phyloP scores from a whole-genome alignment of 352 stramenopile species.

The Pythium apleroticum region DNA sequence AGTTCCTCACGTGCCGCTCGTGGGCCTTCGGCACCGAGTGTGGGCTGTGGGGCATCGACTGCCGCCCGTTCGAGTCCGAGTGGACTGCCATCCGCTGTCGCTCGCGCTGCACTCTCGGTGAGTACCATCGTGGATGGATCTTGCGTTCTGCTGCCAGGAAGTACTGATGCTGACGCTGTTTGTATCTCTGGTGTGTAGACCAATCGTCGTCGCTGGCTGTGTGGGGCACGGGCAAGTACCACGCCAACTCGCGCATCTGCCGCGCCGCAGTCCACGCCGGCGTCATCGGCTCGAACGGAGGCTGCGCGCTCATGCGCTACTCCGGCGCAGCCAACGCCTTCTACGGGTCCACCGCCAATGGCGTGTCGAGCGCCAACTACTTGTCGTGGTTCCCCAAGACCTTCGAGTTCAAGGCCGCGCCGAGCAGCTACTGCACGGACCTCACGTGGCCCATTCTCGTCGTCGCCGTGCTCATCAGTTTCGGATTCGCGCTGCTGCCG shows the following conservation, averaged over 20 bases:
- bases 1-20: constrained; percentile 65
- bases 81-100: constrained; percentile 60
- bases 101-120: constrained; percentile 63
- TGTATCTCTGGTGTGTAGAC: constrained; percentile 36
- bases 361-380: constrained; percentile 50
- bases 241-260: constrained; percentile 78
- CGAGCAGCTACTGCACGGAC: constrained; percentile 63
- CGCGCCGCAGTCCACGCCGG: constrained; percentile 76
- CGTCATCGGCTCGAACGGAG: constrained; percentile 63
- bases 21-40: constrained; percentile 68
- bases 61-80: constrained; percentile 38
- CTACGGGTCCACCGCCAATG: constrained; percentile 42
- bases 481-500: constrained; percentile 57
- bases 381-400: constrained; percentile 83
- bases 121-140: no score
- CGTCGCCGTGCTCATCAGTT: constrained; percentile 32
- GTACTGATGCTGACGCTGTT: neutral
- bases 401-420: constrained; percentile 60
- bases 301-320: constrained; percentile 65
- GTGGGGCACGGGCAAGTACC: constrained; percentile 66
- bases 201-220: constrained; percentile 62
- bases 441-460: constrained; percentile 73
- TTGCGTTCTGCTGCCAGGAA: no score
- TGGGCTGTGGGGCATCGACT: constrained; percentile 52
- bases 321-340: constrained; percentile 50